Conservation (phyloP, 257 asterid species). For the Datura wrightii region DNA sequence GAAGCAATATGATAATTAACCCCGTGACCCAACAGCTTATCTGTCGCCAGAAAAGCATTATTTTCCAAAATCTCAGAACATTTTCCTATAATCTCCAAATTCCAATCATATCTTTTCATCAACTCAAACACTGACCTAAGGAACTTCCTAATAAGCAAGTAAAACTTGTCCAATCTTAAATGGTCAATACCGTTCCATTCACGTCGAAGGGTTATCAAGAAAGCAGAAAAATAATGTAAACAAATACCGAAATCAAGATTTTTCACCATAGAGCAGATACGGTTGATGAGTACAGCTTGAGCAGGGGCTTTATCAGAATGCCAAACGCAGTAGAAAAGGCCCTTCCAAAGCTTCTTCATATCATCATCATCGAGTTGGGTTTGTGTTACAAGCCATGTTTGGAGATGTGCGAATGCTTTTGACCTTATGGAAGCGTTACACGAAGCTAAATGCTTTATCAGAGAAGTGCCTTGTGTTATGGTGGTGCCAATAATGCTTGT, state of each 20-base stretch:
- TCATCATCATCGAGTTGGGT: slow-evolving; percentile 64
- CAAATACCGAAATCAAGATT: slow-evolving; percentile 64
- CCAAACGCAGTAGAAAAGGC: slow-evolving; percentile 91
- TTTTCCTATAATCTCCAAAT: slow-evolving; percentile 55
- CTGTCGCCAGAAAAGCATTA: slow-evolving; percentile 69
- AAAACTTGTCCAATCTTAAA: slow-evolving; percentile 88
- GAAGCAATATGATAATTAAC: slow-evolving; percentile 85
- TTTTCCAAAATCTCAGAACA: slow-evolving; percentile 60
- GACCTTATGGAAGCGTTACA: slow-evolving; percentile 77
- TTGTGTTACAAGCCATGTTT: slow-evolving; percentile 66
- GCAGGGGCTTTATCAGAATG: slow-evolving; percentile 85
- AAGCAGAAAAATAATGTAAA: slow-evolving; percentile 67
- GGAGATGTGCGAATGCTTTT: slow-evolving; percentile 68
- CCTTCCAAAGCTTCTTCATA: slow-evolving; percentile 87
- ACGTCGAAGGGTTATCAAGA: slow-evolving; percentile 71
- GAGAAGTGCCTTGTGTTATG: slow-evolving; percentile 47
- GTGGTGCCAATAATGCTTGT: slow-evolving; percentile 51
- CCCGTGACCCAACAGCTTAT: slow-evolving; percentile 78
- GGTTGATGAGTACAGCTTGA: slow-evolving; percentile 66
- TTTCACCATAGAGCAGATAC: slow-evolving; percentile 61
- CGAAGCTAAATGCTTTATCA: slow-evolving; percentile 76
- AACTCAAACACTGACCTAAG: slow-evolving; percentile 62
- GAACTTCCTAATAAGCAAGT: slow-evolving; percentile 78
- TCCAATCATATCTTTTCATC: slow-evolving; percentile 67
- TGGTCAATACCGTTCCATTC: slow-evolving; percentile 95